Base-by-base conservation (phyloP, 345 rosid species). In the Turnera subulata region DNA sequence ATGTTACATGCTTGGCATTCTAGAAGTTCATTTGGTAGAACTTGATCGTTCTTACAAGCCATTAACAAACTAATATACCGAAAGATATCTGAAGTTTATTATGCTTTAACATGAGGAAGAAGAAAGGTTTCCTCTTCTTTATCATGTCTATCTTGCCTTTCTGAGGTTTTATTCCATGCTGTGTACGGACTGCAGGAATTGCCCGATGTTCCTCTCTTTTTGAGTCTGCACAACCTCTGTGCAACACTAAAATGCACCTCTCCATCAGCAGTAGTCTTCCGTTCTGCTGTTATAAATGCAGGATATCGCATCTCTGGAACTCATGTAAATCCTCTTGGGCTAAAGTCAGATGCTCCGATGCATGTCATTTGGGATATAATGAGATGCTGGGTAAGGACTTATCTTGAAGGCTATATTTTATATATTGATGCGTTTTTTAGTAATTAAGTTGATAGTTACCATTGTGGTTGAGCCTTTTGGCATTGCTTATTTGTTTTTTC, bases 271-370 rank as follows among this genome's bases (percentile, higher is more conserved):
- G 87, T 89, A n/a, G 74, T 90, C 56, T 94, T 94, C 65, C 82
- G 95, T 24, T 89, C 99, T 51, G 99, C 99, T 6, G 91, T 94
- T 53, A 79, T 90, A 64, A 94, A 94, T 72, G 99, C 96, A 0
- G 96, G 95, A 40, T 90, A 85, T 75, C 84, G 81, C 20, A 84
- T 90, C 55, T 94, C 97, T 0, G 99, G 99, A 52, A 82, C 96
- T 38, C 99, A 94, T 64, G 97, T 90, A 49, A 82, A 83, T 51
- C 96, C 97, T 0, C 70, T 94, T 4, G 99, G 97, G 65, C 73
- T 90, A 46, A 94, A 94, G 74, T 84, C 99, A 21, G 95, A 94
- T 80, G 97, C 97, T 56, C 95, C 99, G n/a, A 94, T 94, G 99
- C 86, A 81, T 50, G 84, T 90, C 59, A 85, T 94, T 55, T 94